phyloP scores from a whole-genome alignment of 257 asterid genomes.

The Rhazya stricta region DNA sequence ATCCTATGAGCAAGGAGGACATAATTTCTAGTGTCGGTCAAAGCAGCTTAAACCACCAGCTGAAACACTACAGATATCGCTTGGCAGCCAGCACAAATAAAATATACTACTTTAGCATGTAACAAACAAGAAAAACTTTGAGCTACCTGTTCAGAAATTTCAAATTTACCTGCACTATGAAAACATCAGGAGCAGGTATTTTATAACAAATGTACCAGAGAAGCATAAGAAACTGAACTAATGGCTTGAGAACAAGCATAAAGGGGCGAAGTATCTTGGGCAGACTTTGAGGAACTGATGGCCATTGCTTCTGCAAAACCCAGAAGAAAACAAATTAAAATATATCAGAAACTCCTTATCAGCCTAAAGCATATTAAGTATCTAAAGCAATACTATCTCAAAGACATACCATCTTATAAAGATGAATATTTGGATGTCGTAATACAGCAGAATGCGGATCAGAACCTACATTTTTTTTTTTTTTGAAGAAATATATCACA shows the following conservation, averaged over 20 bases:
- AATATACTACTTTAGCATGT: neutral
- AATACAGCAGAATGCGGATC: slow-evolving; percentile 75
- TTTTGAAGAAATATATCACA: slow-evolving; percentile 15
- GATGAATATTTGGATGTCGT: slow-evolving; percentile 62
- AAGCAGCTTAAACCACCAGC: neutral
- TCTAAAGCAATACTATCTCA: slow-evolving; percentile 13
- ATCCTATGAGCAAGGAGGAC: neutral
- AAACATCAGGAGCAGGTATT: slow-evolving; percentile 87
- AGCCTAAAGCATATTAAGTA: slow-evolving; percentile 11
- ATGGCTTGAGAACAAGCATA: slow-evolving; percentile 67
- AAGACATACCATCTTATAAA: slow-evolving; percentile 69
- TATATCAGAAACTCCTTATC: neutral
- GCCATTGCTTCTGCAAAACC: slow-evolving; percentile 71
- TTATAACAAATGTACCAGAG: slow-evolving; percentile 85
- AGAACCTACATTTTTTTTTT: slow-evolving; percentile 56
- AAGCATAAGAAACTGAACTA: slow-evolving; percentile 76
- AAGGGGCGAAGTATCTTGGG: slow-evolving; percentile 72
- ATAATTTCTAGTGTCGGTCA: neutral
- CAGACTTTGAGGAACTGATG: slow-evolving; percentile 52
- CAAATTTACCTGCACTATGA: slow-evolving; percentile 81
- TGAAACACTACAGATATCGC: neutral
- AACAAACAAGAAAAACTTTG: neutral
- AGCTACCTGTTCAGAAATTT: neutral
- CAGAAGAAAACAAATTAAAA: slow-evolving; percentile 21
- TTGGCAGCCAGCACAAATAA: neutral